These are phyloP conservation scores for Corymbia calophylla DNA, from an alignment of 441 rosid genomes.

Conservation along the genomic window DNA sequence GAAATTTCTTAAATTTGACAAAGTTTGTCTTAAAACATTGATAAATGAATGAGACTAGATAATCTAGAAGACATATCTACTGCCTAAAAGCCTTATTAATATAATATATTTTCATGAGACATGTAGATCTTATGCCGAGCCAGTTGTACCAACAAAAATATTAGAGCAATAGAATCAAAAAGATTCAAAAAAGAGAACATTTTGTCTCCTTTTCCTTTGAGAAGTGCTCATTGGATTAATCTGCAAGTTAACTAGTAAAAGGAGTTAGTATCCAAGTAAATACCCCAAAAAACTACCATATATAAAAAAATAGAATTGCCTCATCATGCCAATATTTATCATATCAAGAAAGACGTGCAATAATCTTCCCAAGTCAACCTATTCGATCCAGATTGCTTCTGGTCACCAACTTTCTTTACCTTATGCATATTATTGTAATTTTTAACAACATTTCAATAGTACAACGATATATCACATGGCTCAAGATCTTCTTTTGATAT, in stretches of 20 bases:
- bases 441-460: neutral
- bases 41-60: no score
- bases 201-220: constrained; percentile 30
- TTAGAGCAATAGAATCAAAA: neutral
- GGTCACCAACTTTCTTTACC: neutral
- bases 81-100: no score
- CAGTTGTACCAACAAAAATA: no score
- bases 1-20: no score
- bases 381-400: neutral
- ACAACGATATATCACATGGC: neutral
- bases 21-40: no score
- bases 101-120: no score
- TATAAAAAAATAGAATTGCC: neutral
- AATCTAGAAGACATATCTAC: no score
- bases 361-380: neutral
- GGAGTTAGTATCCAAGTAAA: neutral
- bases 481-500: neutral
- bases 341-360: neutral
- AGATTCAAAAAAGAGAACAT: constrained; percentile 24
- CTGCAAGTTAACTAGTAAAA: constrained; percentile 22
- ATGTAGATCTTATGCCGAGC: no score
- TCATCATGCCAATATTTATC: neutral
- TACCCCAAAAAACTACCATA: neutral
- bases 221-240: constrained; percentile 22
- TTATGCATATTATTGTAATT: neutral